A percentile compares a stretch with the other conserved stretches of the same genome.
Evolutionary conservation across 2,329 filamentous ascomycete species (phyloP).

Genomic region (Stagonosporopsis vannaccii): DNA sequence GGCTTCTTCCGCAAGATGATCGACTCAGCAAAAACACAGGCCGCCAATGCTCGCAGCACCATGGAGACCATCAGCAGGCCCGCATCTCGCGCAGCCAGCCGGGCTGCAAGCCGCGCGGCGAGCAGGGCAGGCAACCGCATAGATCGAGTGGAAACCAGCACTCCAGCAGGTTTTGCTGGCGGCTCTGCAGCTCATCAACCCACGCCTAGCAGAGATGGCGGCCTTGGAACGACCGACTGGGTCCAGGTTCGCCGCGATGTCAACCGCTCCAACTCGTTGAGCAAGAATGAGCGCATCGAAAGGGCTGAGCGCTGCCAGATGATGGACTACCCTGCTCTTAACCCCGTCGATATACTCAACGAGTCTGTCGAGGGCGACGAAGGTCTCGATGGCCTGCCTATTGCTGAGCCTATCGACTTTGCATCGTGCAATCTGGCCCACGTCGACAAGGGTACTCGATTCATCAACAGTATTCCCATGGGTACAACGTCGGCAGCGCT

Average conservation of each 20-base stretch:
- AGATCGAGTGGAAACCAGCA: slow-evolving; percentile 47
- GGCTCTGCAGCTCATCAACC: slow-evolving; percentile 45
- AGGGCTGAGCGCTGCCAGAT: slow-evolving; percentile 89
- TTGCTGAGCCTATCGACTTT: slow-evolving; percentile 85
- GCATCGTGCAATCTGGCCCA: slow-evolving; percentile 78
- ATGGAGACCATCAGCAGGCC: slow-evolving; percentile 65
- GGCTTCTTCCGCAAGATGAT: slow-evolving; percentile 97
- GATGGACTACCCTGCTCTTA: slow-evolving; percentile 88
- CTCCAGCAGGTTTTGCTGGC: slow-evolving; percentile 63
- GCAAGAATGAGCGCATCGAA: slow-evolving; percentile 84
- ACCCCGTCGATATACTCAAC: slow-evolving; percentile 87
- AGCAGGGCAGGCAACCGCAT: slow-evolving; percentile 37
- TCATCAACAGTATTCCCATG: slow-evolving; percentile 82
- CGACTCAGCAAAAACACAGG: slow-evolving; percentile 91
- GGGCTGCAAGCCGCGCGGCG: slow-evolving; percentile 50
- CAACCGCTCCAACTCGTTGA: slow-evolving; percentile 92
- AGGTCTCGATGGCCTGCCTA: slow-evolving; percentile 80
- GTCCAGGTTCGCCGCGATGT: slow-evolving; percentile 97
- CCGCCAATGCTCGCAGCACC: slow-evolving; percentile 85
- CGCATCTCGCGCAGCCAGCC: slow-evolving; percentile 49
- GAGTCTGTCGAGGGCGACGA: slow-evolving; percentile 90
- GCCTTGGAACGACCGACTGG: slow-evolving; percentile 78
- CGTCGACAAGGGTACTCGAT: slow-evolving; percentile 95
- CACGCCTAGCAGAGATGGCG: slow-evolving; percentile 72
- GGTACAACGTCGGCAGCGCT: slow-evolving; percentile 82